Conservation (phyloP, 1,139 yeast species). For the Candida neerlandica region DNA sequence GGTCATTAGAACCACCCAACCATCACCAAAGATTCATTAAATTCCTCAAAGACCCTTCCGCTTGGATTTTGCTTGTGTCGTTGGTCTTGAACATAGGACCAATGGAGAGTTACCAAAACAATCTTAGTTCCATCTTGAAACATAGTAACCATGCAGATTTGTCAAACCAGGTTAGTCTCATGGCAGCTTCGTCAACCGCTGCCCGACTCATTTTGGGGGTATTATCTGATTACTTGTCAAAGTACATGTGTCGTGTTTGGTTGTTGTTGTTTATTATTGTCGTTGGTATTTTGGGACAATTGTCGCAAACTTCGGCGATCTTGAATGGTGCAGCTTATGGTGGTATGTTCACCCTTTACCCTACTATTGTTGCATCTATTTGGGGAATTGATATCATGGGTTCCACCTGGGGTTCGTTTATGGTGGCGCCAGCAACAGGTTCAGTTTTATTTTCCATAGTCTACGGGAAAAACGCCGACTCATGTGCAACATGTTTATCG, state of each 20-base stretch:
- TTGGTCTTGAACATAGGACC: constrained; percentile 80
- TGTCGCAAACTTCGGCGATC: constrained; percentile 31
- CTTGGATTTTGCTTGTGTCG: constrained; percentile 65
- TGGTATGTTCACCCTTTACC: constrained; percentile 79
- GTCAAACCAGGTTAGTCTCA: constrained; percentile 47
- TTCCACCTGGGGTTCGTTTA: constrained; percentile 89
- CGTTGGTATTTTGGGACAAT: constrained; percentile 50
- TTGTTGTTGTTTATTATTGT: constrained; percentile 43
- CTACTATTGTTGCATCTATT: constrained; percentile 75
- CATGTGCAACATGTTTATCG: constrained; percentile 9
- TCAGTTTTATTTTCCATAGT: constrained; percentile 68
- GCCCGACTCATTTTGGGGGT: constrained; percentile 66
- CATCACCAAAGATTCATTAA: constrained; percentile 50
- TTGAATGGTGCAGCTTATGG: constrained; percentile 80
- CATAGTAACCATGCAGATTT: constrained; percentile 46
- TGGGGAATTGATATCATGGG: constrained; percentile 95
- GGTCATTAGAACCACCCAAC: constrained; percentile 43
- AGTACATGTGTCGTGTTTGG: constrained; percentile 41
- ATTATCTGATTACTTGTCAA: constrained; percentile 53
- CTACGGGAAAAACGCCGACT: constrained; percentile 71
- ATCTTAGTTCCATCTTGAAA: constrained; percentile 68
- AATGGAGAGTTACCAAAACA: constrained; percentile 82
- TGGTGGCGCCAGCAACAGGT: constrained; percentile 91
- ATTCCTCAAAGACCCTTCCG: constrained; percentile 64
- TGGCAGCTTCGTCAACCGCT: constrained; percentile 44